Conservation (phyloP, 306 rosid species). For the Vicia villosa region DNA sequence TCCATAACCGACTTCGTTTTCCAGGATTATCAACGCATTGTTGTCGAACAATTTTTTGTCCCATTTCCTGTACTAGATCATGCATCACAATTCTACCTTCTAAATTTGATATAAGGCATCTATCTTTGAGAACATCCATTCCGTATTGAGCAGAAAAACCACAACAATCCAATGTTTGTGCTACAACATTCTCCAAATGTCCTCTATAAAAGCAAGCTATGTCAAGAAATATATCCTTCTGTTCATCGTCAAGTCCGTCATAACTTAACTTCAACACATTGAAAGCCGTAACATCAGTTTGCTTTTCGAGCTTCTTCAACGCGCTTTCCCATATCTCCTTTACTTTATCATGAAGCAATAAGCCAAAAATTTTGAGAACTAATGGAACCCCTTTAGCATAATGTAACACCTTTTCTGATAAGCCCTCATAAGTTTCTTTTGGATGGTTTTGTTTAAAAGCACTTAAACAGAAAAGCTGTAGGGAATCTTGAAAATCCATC, state of each 20-base stretch:
- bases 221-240: slow-evolving; percentile 35
- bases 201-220: slow-evolving; percentile 39
- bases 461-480: not conserved
- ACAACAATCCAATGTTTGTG: not conserved
- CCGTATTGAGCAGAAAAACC: slow-evolving; percentile 22
- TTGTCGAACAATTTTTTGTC: slow-evolving; percentile 30
- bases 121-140: slow-evolving; percentile 30
- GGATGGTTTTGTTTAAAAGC: not conserved
- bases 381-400: slow-evolving; percentile 43
- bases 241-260: slow-evolving; percentile 27
- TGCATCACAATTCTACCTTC: slow-evolving; percentile 37
- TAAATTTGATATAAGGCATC: slow-evolving; percentile 1
- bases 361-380: slow-evolving; percentile 42
- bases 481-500: not conserved
- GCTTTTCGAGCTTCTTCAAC: slow-evolving; percentile 17
- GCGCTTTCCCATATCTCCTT: slow-evolving; percentile 31
- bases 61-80: slow-evolving; percentile 39
- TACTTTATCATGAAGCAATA: slow-evolving; percentile 1
- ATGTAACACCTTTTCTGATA: slow-evolving; percentile 4
- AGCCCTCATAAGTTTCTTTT: not conserved
- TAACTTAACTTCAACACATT: slow-evolving; percentile 32
- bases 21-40: slow-evolving; percentile 24
- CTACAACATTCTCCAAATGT: not conserved
- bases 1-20: slow-evolving; percentile 45
- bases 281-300: not conserved